Evolutionary conservation across 192 early-diverging fungal species (phyloP), one percentile per base, ranked within the genome.

Genomic region (Oehlia diaphana): DNA sequence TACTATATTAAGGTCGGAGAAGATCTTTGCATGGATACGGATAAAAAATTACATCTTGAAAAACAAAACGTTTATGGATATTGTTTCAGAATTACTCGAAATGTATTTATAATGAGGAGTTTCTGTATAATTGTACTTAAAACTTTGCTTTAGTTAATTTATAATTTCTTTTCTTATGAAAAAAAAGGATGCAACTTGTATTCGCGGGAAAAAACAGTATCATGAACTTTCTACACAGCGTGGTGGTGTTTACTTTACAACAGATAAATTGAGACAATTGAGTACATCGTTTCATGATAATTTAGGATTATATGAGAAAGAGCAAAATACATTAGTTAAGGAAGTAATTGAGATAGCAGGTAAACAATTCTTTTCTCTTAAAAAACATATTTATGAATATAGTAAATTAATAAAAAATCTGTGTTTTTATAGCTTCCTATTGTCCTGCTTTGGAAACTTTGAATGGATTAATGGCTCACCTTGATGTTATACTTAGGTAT

Each of bases 1-100:
- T 35, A 23, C 66, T 2, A 21, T 42, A 37, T 37, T n/a, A 76
- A 92, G 83, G 87, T 92, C 13, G 91, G 89, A 0, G 81, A 86
- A 3, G 89, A 89, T 4, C 82, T 99, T 50, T 87, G 88, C 26
- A 76, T 95, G 79, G 97, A 97, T 63, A 86, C 89, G 19, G 92
- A 94, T 37, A 96, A 96, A 74, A 95, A 95, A 80, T 87, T 97
- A 26, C 97, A 97, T 83, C 88, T 98, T 80, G 97, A 99, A 70
- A 92, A 95, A 63, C 92, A 92, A 81, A 78, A 88, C 21, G 83
- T 92, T 23, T 94, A 93, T 66, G 97, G 97, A 35, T 89, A 96
- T 86, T 94, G 95, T 81, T 86, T 99, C 71, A 86, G 96, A 10
- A 85, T 99, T 13, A 89, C 91, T 42, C 86, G 94, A 73, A 33